A percentile compares a stretch with the other conserved stretches of the same genome.
Conservation (phyloP, 805 yeast species). For the Lipomyces kockii region DNA sequence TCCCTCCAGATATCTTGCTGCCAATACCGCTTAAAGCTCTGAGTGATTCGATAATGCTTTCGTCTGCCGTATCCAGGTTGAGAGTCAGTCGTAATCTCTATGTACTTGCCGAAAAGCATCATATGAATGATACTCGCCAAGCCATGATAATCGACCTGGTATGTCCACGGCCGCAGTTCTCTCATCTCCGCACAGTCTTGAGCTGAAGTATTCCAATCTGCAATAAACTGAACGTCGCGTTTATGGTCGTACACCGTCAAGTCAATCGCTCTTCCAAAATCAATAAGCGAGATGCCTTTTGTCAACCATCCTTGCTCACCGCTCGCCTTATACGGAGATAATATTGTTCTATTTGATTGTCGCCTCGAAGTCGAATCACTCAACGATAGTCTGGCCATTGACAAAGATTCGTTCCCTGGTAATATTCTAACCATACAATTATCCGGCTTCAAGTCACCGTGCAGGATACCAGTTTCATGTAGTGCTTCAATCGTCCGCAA, state of each 20-base stretch:
- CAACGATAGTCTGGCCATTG: conserved; percentile 28
- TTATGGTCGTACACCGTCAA: conserved; percentile 55
- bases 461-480: conserved; percentile 71
- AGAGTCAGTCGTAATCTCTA: conserved; percentile 45
- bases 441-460: conserved; percentile 85
- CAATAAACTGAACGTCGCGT: conserved; percentile 56
- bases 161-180: conserved; percentile 66
- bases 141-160: conserved; percentile 83
- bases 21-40: conserved; percentile 74
- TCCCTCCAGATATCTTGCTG: conserved; percentile 70
- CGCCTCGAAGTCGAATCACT: conserved; percentile 2
- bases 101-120: conserved; percentile 70
- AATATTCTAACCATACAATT: conserved; percentile 76
- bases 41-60: conserved; percentile 47
- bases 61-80: conserved; percentile 18
- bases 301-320: conserved; percentile 54
- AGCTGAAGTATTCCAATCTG: conserved; percentile 64
- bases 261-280: conserved; percentile 83
- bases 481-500: conserved; percentile 61
- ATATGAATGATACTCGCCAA: conserved; percentile 75
- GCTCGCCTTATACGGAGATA: conserved; percentile 42
- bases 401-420: conserved; percentile 28
- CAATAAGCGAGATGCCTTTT: conserved; percentile 68
- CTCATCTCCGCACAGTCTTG: conserved; percentile 78
- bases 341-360: not conserved